These are phyloP conservation scores for Licmophora abbreviata DNA, from an alignment of 108 stramenopile genomes.

Conservation along the genomic window DNA sequence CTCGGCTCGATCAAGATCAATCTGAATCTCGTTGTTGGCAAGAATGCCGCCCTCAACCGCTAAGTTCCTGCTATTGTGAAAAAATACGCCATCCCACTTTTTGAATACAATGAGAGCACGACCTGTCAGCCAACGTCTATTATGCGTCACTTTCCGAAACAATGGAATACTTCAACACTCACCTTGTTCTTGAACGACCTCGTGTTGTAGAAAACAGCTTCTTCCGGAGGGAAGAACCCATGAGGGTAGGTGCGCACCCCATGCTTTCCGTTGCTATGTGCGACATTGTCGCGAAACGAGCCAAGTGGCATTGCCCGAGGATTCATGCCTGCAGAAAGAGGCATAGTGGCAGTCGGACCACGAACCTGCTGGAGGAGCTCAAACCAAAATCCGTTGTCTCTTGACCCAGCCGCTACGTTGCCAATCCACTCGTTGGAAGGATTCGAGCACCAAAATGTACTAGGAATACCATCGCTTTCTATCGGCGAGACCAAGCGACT, in stretches of 20 bases:
- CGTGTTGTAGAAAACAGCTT: constrained; percentile 8
- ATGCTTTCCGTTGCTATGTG: constrained; percentile 10
- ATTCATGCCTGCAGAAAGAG: background rate
- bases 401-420: constrained; percentile 24
- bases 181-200: no score
- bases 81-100: constrained; percentile 1
- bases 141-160: no score
- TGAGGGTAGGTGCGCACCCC: constrained; percentile 17
- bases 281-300: constrained; percentile 19
- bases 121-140: no score
- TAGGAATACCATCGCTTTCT: constrained; percentile 2
- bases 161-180: no score
- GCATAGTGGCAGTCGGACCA: background rate
- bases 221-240: constrained; percentile 9
- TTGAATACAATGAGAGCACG: no score
- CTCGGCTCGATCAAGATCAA: constrained; percentile 4
- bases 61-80: constrained; percentile 1
- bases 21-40: constrained; percentile 1
- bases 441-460: constrained; percentile 13
- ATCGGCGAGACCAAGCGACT: background rate
- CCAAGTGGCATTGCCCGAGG: background rate
- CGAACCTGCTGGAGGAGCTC: constrained; percentile 4
- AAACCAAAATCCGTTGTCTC: constrained; percentile 22
- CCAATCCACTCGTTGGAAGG: constrained; percentile 14
- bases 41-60: constrained; percentile 4